These are phyloP conservation scores for Metschnikowia drakensbergensis DNA, from an alignment of 805 yeast species.

Conservation along the genomic window DNA sequence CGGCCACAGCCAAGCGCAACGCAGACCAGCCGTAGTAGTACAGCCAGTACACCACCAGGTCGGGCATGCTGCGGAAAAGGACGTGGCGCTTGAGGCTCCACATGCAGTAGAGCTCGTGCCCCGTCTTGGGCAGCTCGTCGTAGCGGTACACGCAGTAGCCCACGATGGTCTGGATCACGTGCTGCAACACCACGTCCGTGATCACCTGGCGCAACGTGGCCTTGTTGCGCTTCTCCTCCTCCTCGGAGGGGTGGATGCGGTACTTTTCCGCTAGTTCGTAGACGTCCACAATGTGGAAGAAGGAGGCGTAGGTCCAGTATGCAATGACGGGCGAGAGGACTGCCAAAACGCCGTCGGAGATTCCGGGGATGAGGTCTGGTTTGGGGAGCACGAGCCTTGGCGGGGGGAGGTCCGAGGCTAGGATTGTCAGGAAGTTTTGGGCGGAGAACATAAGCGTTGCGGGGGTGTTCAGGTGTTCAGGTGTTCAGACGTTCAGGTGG, in stretches of 20 bases:
- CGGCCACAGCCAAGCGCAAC: conserved; percentile 57
- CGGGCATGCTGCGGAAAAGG: conserved; percentile 43
- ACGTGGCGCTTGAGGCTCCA: conserved; percentile 44
- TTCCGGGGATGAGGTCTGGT: conserved; percentile 49
- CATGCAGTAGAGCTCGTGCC: conserved; percentile 44
- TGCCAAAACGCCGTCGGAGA: conserved; percentile 72
- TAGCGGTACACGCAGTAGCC: conserved; percentile 54
- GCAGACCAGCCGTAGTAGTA: conserved; percentile 65
- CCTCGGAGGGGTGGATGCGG: conserved; percentile 90
- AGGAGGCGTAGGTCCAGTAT: conserved; percentile 74
- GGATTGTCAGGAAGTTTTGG: conserved; percentile 17
- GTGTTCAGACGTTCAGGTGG: too few species aligned
- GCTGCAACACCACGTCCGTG: conserved; percentile 81
- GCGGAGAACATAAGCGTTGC: conserved; percentile 1
- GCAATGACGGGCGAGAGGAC: conserved; percentile 71
- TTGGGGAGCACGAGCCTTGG: conserved; percentile 21
- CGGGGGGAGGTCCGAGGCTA: conserved; percentile 16
- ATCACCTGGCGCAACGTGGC: conserved; percentile 69
- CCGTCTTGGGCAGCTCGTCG: conserved; percentile 56
- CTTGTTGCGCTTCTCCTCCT: conserved; percentile 69
- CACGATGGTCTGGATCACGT: conserved; percentile 70
- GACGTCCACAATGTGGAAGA: conserved; percentile 74
- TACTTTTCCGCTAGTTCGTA: conserved; percentile 74
- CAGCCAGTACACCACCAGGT: conserved; percentile 42
- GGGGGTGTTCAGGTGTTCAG: too few species aligned